Percentiles rank a stretch among this genome's conserved stretches.
These are phyloP conservation scores for Trametes gibbosa DNA, from an alignment of 768 basidiomycete species.

Conservation along the genomic window DNA sequence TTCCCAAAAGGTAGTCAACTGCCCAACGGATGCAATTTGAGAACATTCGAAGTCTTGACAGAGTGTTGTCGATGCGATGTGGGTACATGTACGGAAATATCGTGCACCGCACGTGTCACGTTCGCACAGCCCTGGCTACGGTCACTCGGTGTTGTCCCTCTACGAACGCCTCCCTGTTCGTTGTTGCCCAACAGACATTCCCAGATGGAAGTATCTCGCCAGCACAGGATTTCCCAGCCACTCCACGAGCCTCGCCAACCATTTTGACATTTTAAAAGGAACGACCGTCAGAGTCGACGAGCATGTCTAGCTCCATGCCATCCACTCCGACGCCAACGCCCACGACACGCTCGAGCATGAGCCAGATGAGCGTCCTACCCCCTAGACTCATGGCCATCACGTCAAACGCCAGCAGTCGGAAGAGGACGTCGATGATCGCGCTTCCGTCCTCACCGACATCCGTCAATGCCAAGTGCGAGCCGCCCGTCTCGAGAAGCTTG, in stretches of 20 bases:
- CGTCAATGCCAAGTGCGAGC: not conserved
- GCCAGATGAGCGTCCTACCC: not conserved
- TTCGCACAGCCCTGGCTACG: not conserved
- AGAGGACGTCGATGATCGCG: slow-evolving; percentile 14
- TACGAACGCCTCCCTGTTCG: not conserved
- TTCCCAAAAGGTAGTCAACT: not conserved
- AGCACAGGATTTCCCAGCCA: not conserved
- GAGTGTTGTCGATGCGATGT: not conserved
- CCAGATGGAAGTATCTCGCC: slow-evolving; percentile 1
- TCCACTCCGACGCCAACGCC: not conserved
- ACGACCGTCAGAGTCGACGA: not conserved
- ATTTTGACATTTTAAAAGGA: not conserved
- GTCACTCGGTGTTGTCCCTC: not conserved
- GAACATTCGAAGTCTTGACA: not conserved
- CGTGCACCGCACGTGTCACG: not conserved
- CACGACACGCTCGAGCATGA: not conserved
- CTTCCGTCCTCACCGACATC: slow-evolving; percentile 1
- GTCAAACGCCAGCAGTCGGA: slow-evolving; percentile 13
- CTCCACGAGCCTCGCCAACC: not conserved
- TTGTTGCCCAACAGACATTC: not conserved
- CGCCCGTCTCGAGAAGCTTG: slow-evolving; percentile 1
- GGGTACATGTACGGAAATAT: not conserved
- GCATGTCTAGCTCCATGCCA: not conserved
- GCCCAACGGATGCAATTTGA: not conserved
- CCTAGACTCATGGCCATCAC: slow-evolving; percentile 9